phyloP scores from a whole-genome alignment of 1,139 yeast genomes.

The Sugiyamaella neomexicana region DNA sequence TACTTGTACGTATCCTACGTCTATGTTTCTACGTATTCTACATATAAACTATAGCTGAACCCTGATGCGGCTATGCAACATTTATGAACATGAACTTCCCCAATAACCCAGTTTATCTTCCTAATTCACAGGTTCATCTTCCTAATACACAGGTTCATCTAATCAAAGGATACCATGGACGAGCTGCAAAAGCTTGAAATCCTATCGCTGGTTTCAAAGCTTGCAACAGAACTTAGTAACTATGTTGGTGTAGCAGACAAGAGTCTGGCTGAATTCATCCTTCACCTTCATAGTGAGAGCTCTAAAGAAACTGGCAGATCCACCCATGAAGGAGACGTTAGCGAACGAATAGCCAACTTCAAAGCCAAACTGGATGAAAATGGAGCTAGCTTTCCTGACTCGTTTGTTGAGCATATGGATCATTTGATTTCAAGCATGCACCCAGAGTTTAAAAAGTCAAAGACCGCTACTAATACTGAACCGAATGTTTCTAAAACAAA shows the following conservation, averaged over 20 bases:
- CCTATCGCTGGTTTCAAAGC: constrained; percentile 39
- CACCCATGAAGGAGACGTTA: neutral
- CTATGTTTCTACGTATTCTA: too few relatives aligned
- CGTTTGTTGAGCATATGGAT: constrained; percentile 45
- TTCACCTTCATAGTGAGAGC: constrained; percentile 45
- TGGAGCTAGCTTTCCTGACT: constrained; percentile 62
- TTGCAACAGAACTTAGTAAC: constrained; percentile 39
- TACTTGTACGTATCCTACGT: too few relatives aligned
- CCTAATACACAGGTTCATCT: too few relatives aligned
- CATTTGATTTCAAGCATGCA: constrained; percentile 40
- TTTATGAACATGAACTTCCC: neutral
- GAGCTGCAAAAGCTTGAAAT: constrained; percentile 39
- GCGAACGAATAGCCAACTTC: constrained; percentile 37
- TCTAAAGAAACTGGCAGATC: constrained; percentile 7
- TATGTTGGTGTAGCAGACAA: constrained; percentile 41
- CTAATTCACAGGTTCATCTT: too few relatives aligned
- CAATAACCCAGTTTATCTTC: too few relatives aligned
- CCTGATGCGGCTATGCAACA: neutral
- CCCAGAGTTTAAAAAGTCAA: constrained; percentile 32
- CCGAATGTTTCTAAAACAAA: neutral
- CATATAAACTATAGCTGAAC: too few relatives aligned
- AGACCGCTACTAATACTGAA: too few relatives aligned
- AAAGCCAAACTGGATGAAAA: constrained; percentile 49
- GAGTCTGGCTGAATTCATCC: constrained; percentile 59
- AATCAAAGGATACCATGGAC: too few relatives aligned